Evolutionary conservation across 306 rosid genomes (phyloP), one percentile per base, ranked within the genome.

Genomic region (Sicyos edulis): DNA sequence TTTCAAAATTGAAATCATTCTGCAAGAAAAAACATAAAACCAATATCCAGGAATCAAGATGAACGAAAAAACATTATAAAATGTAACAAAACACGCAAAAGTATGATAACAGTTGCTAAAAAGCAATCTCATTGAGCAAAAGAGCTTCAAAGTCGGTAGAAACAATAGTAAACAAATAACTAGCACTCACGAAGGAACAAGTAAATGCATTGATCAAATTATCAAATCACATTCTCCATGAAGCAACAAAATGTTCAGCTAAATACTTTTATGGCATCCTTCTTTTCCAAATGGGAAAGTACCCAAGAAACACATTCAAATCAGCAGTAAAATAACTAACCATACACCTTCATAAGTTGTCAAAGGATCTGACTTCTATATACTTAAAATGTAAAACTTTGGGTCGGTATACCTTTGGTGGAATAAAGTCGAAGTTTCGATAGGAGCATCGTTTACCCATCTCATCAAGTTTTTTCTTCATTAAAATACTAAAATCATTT

Each of bases 1-100:
- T 86, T 82, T 91, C 99, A 90, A 87, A 91, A 80, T 71, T 60
- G 72, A 91, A 91, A 78, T 91, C 97, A 70, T 87, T 88, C 99
- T 93, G 96, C 69, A 77, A 77, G 73, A 75, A 74, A 60, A 72
- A 16, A 55, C 52, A 44, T 22, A 37, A 54, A 58, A 15, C 64
- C 52, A 24, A 44, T 51, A 72, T 55, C 53, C 65, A 13, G 65
- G 14, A 34, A 44, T 34, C 64, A 10, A 37, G 53, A 72, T 57
- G 40, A 34, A 17, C 22, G 19, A 54, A 34, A 21, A 72, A 40
- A 15, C 45, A 45, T 45, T 11, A 66, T 45, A 20, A 45, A 45
- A 21, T 10, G 15, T 45, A 66, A 65, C 0, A n/a, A 19, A 45
- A 22, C 56, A 49, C 42, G 42, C 24, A 8, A 6, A 67, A 17